phyloP scores from a whole-genome alignment of 2,329 filamentous ascomycete genomes.

The Verticillium isaacii region DNA sequence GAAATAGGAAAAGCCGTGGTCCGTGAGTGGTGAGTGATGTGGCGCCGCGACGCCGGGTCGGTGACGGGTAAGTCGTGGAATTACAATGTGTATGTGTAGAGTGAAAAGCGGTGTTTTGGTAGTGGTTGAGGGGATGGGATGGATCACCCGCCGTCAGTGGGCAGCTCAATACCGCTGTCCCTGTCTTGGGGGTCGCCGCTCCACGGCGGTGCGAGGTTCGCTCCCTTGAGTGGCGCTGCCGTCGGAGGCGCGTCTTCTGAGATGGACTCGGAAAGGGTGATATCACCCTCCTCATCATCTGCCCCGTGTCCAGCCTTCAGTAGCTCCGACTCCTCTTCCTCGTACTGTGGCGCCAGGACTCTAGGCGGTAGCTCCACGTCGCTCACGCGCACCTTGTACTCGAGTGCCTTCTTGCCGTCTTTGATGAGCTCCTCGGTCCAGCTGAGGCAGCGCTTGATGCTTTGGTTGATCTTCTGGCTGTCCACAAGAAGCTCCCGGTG shows the following conservation, averaged over 20 bases:
- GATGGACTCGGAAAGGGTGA: conserved; percentile 3
- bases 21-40: conserved; percentile 14
- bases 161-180: conserved; percentile 49
- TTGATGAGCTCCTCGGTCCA: conserved; percentile 89
- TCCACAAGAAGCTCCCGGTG: conserved; percentile 86
- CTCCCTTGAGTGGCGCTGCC: not conserved
- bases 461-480: conserved; percentile 93
- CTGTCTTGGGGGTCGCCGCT: conserved; percentile 28
- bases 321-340: conserved; percentile 41
- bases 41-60: conserved; percentile 9
- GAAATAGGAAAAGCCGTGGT: conserved; percentile 3
- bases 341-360: conserved; percentile 65
- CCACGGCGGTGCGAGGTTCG: conserved; percentile 9
- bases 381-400: conserved; percentile 72
- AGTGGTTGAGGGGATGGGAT: not conserved
- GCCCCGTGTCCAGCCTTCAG: not conserved
- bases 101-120: not conserved
- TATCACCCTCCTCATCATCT: conserved; percentile 17
- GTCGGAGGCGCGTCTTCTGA: not conserved
- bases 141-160: conserved; percentile 29
- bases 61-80: not conserved
- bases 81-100: not conserved
- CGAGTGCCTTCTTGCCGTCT: conserved; percentile 81
- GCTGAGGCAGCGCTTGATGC: conserved; percentile 79
- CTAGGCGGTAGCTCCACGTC: conserved; percentile 80